Conservation (phyloP, 805 yeast genomes). For the Starmerella khaoyaiensis region DNA sequence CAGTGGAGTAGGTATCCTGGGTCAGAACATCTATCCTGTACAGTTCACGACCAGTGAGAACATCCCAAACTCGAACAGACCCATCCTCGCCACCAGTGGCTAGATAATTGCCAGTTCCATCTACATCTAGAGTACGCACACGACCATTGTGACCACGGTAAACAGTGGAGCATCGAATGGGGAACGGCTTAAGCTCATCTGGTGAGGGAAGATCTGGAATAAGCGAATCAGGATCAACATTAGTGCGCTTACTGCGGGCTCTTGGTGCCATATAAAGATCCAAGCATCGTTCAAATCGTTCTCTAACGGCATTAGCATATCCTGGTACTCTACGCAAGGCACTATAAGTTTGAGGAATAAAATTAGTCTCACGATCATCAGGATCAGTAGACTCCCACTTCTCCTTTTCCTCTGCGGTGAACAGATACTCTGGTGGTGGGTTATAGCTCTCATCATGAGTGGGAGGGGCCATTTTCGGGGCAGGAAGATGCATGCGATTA, state of each 20-base stretch:
- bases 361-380: slow-evolving; percentile 63
- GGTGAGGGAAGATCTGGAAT: slow-evolving; percentile 96
- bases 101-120: slow-evolving; percentile 83
- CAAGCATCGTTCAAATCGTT: slow-evolving; percentile 83
- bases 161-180: slow-evolving; percentile 72
- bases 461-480: slow-evolving; percentile 93
- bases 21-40: slow-evolving; percentile 35
- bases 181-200: slow-evolving; percentile 92
- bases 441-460: slow-evolving; percentile 92
- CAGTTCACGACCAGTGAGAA: slow-evolving; percentile 86
- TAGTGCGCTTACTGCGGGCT: slow-evolving; percentile 76
- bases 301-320: slow-evolving; percentile 71
- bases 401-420: slow-evolving; percentile 62
- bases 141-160: slow-evolving; percentile 75
- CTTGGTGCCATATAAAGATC: slow-evolving; percentile 94
- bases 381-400: slow-evolving; percentile 61
- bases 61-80: slow-evolving; percentile 91
- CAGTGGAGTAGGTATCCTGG: slow-evolving; percentile 27
- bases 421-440: slow-evolving; percentile 90
- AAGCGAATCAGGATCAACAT: slow-evolving; percentile 90
- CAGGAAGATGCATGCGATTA: slow-evolving; percentile 77
- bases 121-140: slow-evolving; percentile 69
- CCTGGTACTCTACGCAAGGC: slow-evolving; percentile 90
- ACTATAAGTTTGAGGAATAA: slow-evolving; percentile 65
- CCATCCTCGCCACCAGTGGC: slow-evolving; percentile 99